A percentile compares a stretch with the other conserved stretches of the same genome.
phyloP scores from a whole-genome alignment of 2,329 filamentous ascomycete genomes.

The Neofusicoccum parvum region DNA sequence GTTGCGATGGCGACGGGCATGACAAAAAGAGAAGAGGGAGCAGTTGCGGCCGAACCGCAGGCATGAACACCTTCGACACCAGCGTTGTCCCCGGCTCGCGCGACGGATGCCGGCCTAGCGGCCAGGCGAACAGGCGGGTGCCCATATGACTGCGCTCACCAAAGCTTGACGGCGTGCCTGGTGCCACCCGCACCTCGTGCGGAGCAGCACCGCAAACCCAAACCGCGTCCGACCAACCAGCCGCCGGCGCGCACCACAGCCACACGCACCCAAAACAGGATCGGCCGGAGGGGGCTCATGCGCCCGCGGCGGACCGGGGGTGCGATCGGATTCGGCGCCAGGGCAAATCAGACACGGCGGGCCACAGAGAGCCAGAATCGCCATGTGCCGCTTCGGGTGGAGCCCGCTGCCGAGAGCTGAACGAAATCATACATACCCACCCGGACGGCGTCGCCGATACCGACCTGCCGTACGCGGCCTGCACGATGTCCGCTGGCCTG shows the following conservation, averaged over 20 bases:
- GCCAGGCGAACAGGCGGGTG: neutral
- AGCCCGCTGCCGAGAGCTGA: too few species aligned
- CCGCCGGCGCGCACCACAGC: neutral
- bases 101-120: too few species aligned
- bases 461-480: constrained; percentile 5
- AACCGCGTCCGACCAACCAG: neutral
- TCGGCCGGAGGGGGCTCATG: constrained; percentile 9
- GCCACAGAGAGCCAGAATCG: neutral
- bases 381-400: too few species aligned
- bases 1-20: neutral
- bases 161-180: constrained; percentile 1
- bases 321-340: too few species aligned
- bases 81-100: too few species aligned
- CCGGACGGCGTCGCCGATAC: constrained; percentile 10
- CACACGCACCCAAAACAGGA: constrained; percentile 1
- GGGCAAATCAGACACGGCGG: neutral
- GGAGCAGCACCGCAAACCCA: neutral
- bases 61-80: too few species aligned
- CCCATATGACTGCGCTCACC: neutral
- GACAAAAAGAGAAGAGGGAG: neutral
- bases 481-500: neutral
- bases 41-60: neutral
- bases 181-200: constrained; percentile 6
- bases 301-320: neutral
- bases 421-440: too few species aligned